phyloP scores from a whole-genome alignment of 2,329 filamentous ascomycete genomes.

The Saccharata proteae region DNA sequence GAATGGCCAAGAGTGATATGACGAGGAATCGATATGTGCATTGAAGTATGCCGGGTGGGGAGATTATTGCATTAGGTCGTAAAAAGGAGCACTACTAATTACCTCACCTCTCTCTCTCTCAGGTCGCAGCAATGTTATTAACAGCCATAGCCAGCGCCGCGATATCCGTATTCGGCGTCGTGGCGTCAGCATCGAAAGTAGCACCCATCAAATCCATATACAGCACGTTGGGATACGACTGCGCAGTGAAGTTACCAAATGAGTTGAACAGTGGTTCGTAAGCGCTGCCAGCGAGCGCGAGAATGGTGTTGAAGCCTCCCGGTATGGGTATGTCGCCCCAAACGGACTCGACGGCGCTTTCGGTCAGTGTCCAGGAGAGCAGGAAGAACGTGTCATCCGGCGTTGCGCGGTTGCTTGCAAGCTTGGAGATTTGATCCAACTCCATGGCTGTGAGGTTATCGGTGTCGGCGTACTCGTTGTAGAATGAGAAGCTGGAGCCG shows the following conservation, averaged over 20 bases:
- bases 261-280: conserved; percentile 21
- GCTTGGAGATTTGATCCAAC: conserved; percentile 25
- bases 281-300: conserved; percentile 19
- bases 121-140: conserved; percentile 12
- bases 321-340: conserved; percentile 15
- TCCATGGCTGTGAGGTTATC: conserved; percentile 21
- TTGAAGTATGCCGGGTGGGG: conserved; percentile 1
- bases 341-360: conserved; percentile 19
- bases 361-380: conserved; percentile 25
- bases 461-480: conserved; percentile 25
- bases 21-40: not conserved
- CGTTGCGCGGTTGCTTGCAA: conserved; percentile 18
- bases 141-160: conserved; percentile 22
- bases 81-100: conserved; percentile 1
- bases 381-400: conserved; percentile 23
- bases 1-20: conserved; percentile 17
- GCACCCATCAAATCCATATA: conserved; percentile 23
- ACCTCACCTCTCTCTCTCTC: not conserved
- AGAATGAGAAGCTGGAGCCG: conserved; percentile 21
- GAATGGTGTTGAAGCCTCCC: conserved; percentile 17
- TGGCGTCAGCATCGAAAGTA: conserved; percentile 16
- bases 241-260: conserved; percentile 22
- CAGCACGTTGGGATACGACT: conserved; percentile 24
- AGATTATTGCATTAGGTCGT: conserved; percentile 1
- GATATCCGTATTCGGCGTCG: conserved; percentile 18